A percentile compares a stretch with the other conserved stretches of the same genome.
Evolutionary conservation across 129 eudicot genomes (phyloP).

Genomic region (Flaveria sonorensis): DNA sequence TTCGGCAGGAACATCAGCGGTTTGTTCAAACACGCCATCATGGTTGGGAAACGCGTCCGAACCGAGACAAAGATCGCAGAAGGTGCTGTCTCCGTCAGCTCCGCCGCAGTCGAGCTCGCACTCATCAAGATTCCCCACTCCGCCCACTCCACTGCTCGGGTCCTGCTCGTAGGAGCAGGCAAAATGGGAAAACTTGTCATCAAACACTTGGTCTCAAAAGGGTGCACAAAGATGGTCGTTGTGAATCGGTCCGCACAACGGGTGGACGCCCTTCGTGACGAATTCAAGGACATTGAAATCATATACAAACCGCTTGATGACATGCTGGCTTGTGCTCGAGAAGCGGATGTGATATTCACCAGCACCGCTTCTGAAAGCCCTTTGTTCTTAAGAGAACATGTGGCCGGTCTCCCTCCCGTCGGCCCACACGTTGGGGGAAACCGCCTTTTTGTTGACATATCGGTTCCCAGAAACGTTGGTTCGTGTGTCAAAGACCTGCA

Average conservation of each 20-base stretch:
- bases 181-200: slow-evolving; percentile 91
- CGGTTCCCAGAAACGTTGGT: slow-evolving; percentile 91
- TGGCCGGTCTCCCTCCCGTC: slow-evolving; percentile 63
- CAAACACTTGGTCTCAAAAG: slow-evolving; percentile 86
- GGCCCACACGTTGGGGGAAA: slow-evolving; percentile 54
- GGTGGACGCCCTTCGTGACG: slow-evolving; percentile 71
- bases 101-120: slow-evolving; percentile 91
- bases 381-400: slow-evolving; percentile 60
- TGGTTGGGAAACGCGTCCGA: slow-evolving; percentile 80
- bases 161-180: slow-evolving; percentile 85
- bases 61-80: slow-evolving; percentile 73
- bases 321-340: slow-evolving; percentile 65
- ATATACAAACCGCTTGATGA: slow-evolving; percentile 66
- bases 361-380: slow-evolving; percentile 88
- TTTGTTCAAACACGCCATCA: slow-evolving; percentile 85
- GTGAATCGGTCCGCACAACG: slow-evolving; percentile 62
- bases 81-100: slow-evolving; percentile 92
- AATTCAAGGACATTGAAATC: slow-evolving; percentile 64
- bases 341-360: slow-evolving; percentile 86
- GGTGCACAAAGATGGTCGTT: slow-evolving; percentile 77
- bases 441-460: slow-evolving; percentile 79
- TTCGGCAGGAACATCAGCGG: slow-evolving; percentile 91
- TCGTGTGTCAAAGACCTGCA: slow-evolving; percentile 74
- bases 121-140: slow-evolving; percentile 76
- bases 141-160: slow-evolving; percentile 58